phyloP scores from a whole-genome alignment of 2,329 filamentous ascomycete species.

The Leptographium procerum region DNA sequence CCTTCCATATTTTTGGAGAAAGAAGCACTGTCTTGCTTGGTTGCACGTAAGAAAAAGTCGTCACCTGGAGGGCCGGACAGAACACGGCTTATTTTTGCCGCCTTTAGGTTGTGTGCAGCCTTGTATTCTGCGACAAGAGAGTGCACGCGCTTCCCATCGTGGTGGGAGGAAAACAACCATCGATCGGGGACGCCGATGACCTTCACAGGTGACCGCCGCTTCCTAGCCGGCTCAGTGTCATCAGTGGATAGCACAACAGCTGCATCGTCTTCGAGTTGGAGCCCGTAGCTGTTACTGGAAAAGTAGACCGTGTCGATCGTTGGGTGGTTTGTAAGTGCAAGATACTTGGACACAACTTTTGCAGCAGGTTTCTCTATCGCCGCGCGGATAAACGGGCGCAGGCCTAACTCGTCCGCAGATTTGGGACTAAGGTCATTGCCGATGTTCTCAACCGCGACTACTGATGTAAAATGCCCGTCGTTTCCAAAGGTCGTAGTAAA shows the following conservation, averaged over 20 bases:
- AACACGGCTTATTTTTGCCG: background rate
- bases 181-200: background rate
- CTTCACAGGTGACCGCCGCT: background rate
- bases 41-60: slow-evolving; percentile 4
- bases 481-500: background rate
- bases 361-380: slow-evolving; percentile 1
- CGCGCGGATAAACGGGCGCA: background rate
- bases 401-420: background rate
- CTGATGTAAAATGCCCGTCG: background rate
- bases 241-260: background rate
- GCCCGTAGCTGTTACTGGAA: background rate
- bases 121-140: slow-evolving; percentile 7
- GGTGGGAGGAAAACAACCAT: background rate
- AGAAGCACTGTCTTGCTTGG: background rate
- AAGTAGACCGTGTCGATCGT: background rate
- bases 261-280: background rate
- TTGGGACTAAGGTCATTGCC: background rate
- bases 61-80: background rate
- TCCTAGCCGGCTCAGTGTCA: background rate
- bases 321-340: background rate
- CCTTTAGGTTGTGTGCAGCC: background rate
- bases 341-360: background rate
- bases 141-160: background rate
- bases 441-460: background rate
- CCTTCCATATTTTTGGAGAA: background rate